Percentiles rank a stretch among this genome's conserved stretches.
Conservation (phyloP, 352 stramenopile genomes). For the Pythium diclinum region DNA sequence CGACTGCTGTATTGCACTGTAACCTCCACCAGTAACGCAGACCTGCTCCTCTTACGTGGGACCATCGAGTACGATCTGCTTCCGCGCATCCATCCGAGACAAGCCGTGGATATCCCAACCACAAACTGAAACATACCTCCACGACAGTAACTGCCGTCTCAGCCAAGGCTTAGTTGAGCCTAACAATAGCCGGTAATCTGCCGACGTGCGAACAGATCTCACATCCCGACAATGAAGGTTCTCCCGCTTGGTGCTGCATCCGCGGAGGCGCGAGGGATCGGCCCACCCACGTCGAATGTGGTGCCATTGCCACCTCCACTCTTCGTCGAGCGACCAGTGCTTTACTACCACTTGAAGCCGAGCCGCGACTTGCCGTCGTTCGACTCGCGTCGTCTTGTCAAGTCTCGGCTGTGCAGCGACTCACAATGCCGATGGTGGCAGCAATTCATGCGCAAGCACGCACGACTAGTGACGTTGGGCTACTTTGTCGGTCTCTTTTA, state of each 20-base stretch:
- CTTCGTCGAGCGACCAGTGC: neutral
- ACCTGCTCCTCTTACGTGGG: neutral
- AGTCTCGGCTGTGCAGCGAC: neutral
- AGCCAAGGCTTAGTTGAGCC: too few relatives aligned
- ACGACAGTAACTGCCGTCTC: neutral
- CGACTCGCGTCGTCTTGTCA: neutral
- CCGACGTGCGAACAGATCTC: too few relatives aligned
- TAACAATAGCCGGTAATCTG: too few relatives aligned
- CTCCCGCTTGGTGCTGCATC: too few relatives aligned
- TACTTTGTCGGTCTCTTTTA: neutral
- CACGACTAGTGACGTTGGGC: neutral
- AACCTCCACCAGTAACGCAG: neutral
- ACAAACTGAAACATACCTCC: neutral
- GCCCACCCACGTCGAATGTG: too few relatives aligned
- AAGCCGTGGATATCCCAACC: too few relatives aligned
- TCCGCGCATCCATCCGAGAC: too few relatives aligned
- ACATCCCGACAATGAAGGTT: too few relatives aligned
- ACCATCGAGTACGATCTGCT: neutral
- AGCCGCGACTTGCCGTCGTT: neutral
- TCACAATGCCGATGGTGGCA: neutral
- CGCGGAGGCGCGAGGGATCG: too few relatives aligned
- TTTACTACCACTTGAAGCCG: neutral
- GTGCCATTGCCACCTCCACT: too few relatives aligned
- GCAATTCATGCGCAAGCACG: neutral
- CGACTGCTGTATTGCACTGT: neutral